Base-by-base conservation (phyloP, 495 filamentous ascomycete species). In the Pseudomonodictys pantanalensis region DNA sequence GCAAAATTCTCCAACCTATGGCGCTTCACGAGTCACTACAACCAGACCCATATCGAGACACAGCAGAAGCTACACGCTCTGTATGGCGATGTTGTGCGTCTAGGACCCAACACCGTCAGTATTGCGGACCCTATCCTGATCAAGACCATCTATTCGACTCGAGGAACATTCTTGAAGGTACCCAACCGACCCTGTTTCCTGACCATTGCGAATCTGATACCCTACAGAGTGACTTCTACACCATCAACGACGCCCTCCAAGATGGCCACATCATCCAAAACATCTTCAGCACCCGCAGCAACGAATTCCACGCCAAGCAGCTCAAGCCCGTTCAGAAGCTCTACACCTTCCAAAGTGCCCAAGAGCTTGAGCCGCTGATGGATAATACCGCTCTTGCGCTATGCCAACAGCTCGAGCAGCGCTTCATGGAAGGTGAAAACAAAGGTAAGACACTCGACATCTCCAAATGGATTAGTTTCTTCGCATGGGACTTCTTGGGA, bases 221-320 rank as follows among this genome's bases (percentile, higher is more conserved):
- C 9, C 6, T 30, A 23, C 20, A 61, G 58, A 61, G 58, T 24
- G 50, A 61, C 25, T 56, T 43, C 44, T 62, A 62, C 52, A 18
- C 48, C 29, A 35, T 56, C 51, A 56, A 56, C 33, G 59, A 62
- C 44, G 59, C 59, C 10, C 42, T 50, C 3, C 51, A 62, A 45
- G 52, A 44, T 24, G 52, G 45, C 17, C 42, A 62, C 12, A 32
- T 56, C 33, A 44, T 62, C 24, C 51, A 42, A 10, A 56, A 56
- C 52, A 11, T 62, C 45, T 62, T 56, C 32, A 50, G 52, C 52
- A 62, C 59, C 0, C 51, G 59, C 2, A 43, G 44, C 52, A 62
- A 62, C 23, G 51, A 50, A 17, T 62, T 62, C 17, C 52, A 62
- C 28, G 10, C 43, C 18, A 11, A 22, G 9, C 9, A 17, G 9